Percentiles rank a stretch among this genome's conserved stretches.
Conservation (phyloP, 345 rosid species). For the Lenwebbia sp. region DNA sequence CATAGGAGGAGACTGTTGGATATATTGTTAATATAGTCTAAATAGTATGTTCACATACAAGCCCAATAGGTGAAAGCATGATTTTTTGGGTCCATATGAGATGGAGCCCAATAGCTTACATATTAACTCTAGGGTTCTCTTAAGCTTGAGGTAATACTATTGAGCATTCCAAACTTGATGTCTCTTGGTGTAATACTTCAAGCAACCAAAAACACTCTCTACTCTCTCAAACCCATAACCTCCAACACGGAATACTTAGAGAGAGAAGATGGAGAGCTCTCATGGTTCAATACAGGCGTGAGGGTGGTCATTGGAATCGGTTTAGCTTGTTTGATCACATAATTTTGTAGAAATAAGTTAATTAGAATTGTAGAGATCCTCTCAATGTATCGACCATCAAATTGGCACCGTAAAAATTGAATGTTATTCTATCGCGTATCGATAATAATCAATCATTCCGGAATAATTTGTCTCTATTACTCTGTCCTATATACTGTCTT, state of each 20-base stretch:
- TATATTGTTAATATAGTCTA: no score
- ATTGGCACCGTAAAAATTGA: not conserved
- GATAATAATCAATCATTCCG: not conserved
- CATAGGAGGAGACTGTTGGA: no score
- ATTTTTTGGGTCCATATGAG: no score
- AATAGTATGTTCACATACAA: no score
- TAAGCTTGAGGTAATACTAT: no score
- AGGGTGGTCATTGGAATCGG: constrained; percentile 94
- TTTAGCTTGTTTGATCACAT: constrained; percentile 34
- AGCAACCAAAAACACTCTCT: no score
- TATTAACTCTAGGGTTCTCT: no score
- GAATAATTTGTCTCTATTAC: not conserved
- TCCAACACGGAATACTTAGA: constrained; percentile 30
- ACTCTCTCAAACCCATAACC: no score
- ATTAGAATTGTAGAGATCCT: not conserved
- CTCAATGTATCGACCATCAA: not conserved
- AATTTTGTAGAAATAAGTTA: not conserved
- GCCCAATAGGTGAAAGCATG: no score
- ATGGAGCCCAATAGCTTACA: no score
- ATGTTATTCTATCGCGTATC: not conserved
- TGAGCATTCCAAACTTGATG: no score
- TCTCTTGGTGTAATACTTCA: no score
- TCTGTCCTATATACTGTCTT: not conserved
- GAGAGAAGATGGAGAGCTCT: constrained; percentile 69
- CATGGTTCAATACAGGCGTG: constrained; percentile 94